Percentiles rank a stretch among this genome's conserved stretches.
These are phyloP conservation scores for Fusarium neocosmosporiellum DNA, from an alignment of 2,329 filamentous ascomycete genomes.

Conservation along the genomic window DNA sequence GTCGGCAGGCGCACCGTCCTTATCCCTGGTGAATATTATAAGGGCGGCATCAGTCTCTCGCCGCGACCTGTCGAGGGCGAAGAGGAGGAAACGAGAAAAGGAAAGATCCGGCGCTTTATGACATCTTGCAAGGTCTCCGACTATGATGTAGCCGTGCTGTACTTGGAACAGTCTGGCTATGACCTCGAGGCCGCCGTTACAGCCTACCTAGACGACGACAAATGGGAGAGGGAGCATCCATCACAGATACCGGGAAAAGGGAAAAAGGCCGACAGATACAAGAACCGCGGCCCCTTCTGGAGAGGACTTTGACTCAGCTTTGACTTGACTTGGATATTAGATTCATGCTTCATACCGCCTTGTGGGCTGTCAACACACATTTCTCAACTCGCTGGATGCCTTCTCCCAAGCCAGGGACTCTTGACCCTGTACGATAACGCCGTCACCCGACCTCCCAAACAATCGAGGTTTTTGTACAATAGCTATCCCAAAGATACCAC, in stretches of 20 bases:
- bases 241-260: conserved; percentile 33
- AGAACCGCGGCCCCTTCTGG: conserved; percentile 48
- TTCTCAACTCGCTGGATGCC: conserved; percentile 40
- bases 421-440: conserved; percentile 47
- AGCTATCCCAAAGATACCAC: conserved; percentile 40
- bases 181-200: conserved; percentile 73
- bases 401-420: conserved; percentile 40
- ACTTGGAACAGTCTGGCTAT: conserved; percentile 77
- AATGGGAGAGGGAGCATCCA: conserved; percentile 79
- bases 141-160: conserved; percentile 80
- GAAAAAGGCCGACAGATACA: conserved; percentile 44
- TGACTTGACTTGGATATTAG: conserved; percentile 38
- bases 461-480: conserved; percentile 44
- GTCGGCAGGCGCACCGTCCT: conserved; percentile 75
- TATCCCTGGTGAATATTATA: conserved; percentile 78
- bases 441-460: conserved; percentile 35
- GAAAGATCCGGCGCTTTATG: conserved; percentile 81
- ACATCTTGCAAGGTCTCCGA: conserved; percentile 80
- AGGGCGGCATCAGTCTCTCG: conserved; percentile 73
- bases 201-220: conserved; percentile 76
- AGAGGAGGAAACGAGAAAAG: conserved; percentile 77
- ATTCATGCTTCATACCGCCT: conserved; percentile 45
- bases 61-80: conserved; percentile 79
- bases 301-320: conserved; percentile 41
- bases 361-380: conserved; percentile 35